phyloP scores from a whole-genome alignment of 805 yeast genomes.

The Candida morakotiae region DNA sequence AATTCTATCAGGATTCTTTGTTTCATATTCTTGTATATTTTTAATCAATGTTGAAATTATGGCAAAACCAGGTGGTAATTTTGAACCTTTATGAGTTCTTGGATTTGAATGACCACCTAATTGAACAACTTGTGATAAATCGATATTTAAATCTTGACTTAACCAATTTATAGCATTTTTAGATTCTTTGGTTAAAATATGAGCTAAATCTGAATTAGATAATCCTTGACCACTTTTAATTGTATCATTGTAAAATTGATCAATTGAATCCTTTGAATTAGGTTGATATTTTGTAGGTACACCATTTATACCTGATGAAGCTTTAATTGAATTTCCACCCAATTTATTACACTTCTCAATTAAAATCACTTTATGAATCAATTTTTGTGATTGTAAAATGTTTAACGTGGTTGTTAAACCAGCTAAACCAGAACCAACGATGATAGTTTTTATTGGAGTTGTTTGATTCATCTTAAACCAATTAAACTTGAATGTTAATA shows the following conservation, averaged over 20 bases:
- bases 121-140: conserved; percentile 27
- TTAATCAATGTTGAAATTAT: conserved; percentile 45
- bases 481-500: background rate
- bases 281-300: conserved; percentile 26
- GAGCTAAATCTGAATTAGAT: conserved; percentile 21
- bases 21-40: conserved; percentile 29
- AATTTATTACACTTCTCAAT: conserved; percentile 46
- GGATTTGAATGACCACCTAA: conserved; percentile 40
- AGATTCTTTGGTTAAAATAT: conserved; percentile 21
- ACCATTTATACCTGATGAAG: conserved; percentile 58
- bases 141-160: conserved; percentile 18
- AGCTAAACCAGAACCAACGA: conserved; percentile 56
- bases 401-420: conserved; percentile 46
- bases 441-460: conserved; percentile 16
- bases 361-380: conserved; percentile 33
- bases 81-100: conserved; percentile 41
- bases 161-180: conserved; percentile 32
- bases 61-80: conserved; percentile 58
- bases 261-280: conserved; percentile 20
- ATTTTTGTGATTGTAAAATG: conserved; percentile 19
- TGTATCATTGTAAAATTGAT: conserved; percentile 26
- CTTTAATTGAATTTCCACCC: conserved; percentile 61
- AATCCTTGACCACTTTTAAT: conserved; percentile 29
- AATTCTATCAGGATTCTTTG: conserved; percentile 14
- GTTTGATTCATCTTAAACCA: background rate